Percentiles rank a stretch among this genome's conserved stretches.
phyloP scores from a whole-genome alignment of 495 filamentous ascomycete genomes.

The Lasiosphaeris hirsuta region DNA sequence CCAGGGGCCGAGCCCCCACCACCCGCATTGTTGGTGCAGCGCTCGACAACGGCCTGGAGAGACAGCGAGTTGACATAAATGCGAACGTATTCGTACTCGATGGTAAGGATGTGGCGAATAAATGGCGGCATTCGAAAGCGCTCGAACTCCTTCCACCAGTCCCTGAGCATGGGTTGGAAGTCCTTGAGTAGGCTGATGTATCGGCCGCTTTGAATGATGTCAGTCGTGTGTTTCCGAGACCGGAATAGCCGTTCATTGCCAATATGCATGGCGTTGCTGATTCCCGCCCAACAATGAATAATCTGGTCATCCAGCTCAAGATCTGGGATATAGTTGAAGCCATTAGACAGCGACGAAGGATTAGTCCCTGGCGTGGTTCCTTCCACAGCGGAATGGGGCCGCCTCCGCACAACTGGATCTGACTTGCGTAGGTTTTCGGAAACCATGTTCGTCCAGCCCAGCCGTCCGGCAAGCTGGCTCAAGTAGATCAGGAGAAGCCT shows the following conservation, averaged over 20 bases:
- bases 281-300: slow-evolving; percentile 86
- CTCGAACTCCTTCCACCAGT: slow-evolving; percentile 75
- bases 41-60: slow-evolving; percentile 89
- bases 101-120: slow-evolving; percentile 78
- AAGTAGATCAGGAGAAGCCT: slow-evolving; percentile 83
- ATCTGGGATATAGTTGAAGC: slow-evolving; percentile 56
- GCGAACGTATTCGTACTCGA: slow-evolving; percentile 87
- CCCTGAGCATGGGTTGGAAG: slow-evolving; percentile 69
- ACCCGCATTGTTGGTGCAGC: slow-evolving; percentile 72
- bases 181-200: slow-evolving; percentile 78
- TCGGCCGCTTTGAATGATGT: slow-evolving; percentile 77
- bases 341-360: slow-evolving; percentile 47
- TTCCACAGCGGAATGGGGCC: slow-evolving; percentile 41
- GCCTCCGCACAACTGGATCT: slow-evolving; percentile 45
- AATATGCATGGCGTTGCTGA: slow-evolving; percentile 83
- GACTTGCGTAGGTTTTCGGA: slow-evolving; percentile 57
- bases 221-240: slow-evolving; percentile 76
- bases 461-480: slow-evolving; percentile 84
- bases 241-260: slow-evolving; percentile 83
- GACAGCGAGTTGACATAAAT: slow-evolving; percentile 92
- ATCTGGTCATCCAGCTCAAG: slow-evolving; percentile 68
- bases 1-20: slow-evolving; percentile 40
- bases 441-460: slow-evolving; percentile 93
- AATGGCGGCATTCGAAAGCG: slow-evolving; percentile 65
- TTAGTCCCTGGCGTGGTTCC: slow-evolving; percentile 54